Base-by-base conservation (phyloP, 805 yeast species). In the Metschnikowia bowlesiae region DNA sequence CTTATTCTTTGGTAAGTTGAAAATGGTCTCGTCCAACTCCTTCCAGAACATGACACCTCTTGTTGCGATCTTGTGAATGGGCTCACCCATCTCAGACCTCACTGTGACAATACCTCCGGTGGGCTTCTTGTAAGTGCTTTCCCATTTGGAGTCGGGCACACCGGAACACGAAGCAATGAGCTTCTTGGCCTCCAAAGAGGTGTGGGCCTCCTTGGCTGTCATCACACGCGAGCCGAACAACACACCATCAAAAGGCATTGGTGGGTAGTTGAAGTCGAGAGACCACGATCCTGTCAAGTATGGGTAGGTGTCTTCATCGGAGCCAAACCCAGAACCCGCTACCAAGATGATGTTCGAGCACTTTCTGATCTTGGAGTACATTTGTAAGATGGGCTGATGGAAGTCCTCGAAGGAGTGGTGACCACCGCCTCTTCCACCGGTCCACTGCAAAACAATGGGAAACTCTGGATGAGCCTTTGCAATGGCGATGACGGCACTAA, bases 391-490 rank as follows among this genome's bases (percentile, higher is more conserved):
- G 60, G 99, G 98, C 66, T 91, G 92, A 72, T 94, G 99, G 94
- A 92, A 90, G 75, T 94, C 99, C 79, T 94, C 99, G 66, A 84
- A 94, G 46, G 98, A 92, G 73, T 94, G 99, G 71, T 94, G 99
- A 66, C 99, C 99, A 81, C 99, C 99, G 76, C 97, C 99, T 81
- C 99, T 91, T 72, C 99, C 99, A 81, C 98, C 99, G 53, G 99
- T 94, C 99, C 99, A 94, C 78, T 94, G 99, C 62, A 94, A 75
- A 49, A 94, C 92, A 64, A 94, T 89, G 57, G 99, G 99, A 91
- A 94, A 94, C 56, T 70, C 75, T 59, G 99, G 99, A 74, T 91
- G 96, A 45, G 96, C 91, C 66, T 87, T 89, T 49, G 99, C 99
- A 66, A 94, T 94, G 54, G 85, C 74, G 61, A 94, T 84, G 59